Evolutionary conservation across 2,329 filamentous ascomycete species (phyloP).

Genomic region (Lomentospora prolificans): DNA sequence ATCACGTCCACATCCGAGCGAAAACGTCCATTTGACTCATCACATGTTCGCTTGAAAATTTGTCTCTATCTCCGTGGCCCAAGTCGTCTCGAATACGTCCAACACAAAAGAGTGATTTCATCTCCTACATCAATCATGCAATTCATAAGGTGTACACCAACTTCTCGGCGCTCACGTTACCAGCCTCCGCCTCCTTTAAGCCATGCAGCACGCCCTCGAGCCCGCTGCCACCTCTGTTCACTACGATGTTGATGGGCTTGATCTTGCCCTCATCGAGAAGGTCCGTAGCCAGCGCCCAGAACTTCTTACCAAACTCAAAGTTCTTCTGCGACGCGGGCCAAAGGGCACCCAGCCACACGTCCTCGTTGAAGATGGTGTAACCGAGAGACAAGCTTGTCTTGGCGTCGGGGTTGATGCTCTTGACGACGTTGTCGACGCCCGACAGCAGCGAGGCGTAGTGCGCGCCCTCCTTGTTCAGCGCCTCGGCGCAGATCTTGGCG

Average conservation of each 20-base stretch:
- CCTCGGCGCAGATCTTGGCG: slow-evolving; percentile 20
- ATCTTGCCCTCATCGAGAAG: slow-evolving; percentile 27
- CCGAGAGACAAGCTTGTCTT: slow-evolving; percentile 22
- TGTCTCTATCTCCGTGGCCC: too few species aligned
- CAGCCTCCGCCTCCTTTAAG: slow-evolving; percentile 21
- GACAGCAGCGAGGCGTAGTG: slow-evolving; percentile 30
- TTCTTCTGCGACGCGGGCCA: slow-evolving; percentile 19
- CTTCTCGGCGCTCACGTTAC: slow-evolving; percentile 31
- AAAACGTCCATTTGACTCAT: too few species aligned
- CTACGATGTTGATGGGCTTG: slow-evolving; percentile 21
- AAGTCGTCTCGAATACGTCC: too few species aligned
- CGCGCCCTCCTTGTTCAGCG: slow-evolving; percentile 21
- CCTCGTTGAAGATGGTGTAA: slow-evolving; percentile 30
- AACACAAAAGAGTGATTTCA: too few species aligned
- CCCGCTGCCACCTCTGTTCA: slow-evolving; percentile 19
- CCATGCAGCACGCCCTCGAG: slow-evolving; percentile 25
- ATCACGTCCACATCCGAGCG: too few species aligned
- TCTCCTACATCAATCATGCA: too few species aligned
- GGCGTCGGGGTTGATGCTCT: slow-evolving; percentile 30
- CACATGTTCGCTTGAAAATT: too few species aligned
- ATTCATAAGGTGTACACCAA: slow-evolving; percentile 31
- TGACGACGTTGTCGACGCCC: slow-evolving; percentile 25
- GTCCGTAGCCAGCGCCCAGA: slow-evolving; percentile 23
- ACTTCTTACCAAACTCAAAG: slow-evolving; percentile 25
- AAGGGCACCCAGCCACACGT: slow-evolving; percentile 17